Base-by-base conservation (phyloP, 495 filamentous ascomycete species). In the Tuber borchii region DNA sequence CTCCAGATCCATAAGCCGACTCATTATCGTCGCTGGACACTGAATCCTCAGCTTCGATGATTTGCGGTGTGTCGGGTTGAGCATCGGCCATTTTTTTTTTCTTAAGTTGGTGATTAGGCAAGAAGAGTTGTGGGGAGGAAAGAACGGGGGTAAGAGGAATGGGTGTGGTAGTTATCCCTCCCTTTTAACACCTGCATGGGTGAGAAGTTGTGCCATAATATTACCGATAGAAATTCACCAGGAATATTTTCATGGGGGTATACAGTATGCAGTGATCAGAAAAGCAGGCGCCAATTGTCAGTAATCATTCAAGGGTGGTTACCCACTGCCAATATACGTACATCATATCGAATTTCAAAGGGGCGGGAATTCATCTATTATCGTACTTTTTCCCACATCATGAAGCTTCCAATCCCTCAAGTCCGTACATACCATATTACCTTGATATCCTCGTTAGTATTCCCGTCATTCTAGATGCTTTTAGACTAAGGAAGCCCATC, bases 1-100 rank as follows among this genome's bases (percentile, higher is more conserved):
- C 40, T 22, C 61, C 76, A 75, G 61, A 72, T 40, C n/a, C 42
- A 22, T 79, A 78, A n/a, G 70, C 56, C 26, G 76, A 79, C 68
- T 71, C 78, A 19, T 3, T 37, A 39, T 75, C 70, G 48, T 40
- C 71, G 37, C 51, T 3, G 3, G 10, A 31, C n/a, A n/a, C 51
- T 16, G 10, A 20, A 61, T 31, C 51, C 10, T 61, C 51, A 61
- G 51, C 51, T 31, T 61, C n/a, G n/a, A 61, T 31, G 12, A 61
- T 61, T 26, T 61, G 51, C 10, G 51, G 51, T 31, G 51, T 14
- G n/a, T 26, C 51, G 31, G 51, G 51, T 31, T 61, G 51, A 61
- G 10, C 31, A 3, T 61, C 51, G n/a, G 51, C n/a, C 51, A 61
- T 61, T 31, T 61, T 16, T 26, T n/a, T 14, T 14, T 14, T 6